A percentile compares a stretch with the other conserved stretches of the same genome.
phyloP scores from a whole-genome alignment of 257 asterid species.

The Capsicum pubescens region DNA sequence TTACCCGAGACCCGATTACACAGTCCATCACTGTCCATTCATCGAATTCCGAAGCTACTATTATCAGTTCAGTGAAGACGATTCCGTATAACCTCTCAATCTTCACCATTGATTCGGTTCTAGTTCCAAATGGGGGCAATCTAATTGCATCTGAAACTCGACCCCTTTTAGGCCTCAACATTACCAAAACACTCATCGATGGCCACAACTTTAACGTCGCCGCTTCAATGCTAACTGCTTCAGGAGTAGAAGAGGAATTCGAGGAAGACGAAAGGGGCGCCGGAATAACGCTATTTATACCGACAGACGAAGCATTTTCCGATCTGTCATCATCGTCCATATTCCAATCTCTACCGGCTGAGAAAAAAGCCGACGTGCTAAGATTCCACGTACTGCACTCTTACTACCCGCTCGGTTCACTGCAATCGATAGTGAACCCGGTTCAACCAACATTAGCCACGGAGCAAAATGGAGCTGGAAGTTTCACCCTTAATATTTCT shows the following conservation, averaged over 20 bases:
- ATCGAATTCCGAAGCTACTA: slow-evolving; percentile 57
- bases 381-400: slow-evolving; percentile 66
- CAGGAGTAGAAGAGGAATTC: slow-evolving; percentile 78
- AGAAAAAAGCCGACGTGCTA: slow-evolving; percentile 54
- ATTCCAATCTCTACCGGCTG: slow-evolving; percentile 66
- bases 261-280: slow-evolving; percentile 82
- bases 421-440: slow-evolving; percentile 75
- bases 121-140: slow-evolving; percentile 54
- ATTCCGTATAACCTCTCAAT: slow-evolving; percentile 54
- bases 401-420: slow-evolving; percentile 65
- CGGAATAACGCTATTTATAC: slow-evolving; percentile 67
- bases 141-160: slow-evolving; percentile 66
- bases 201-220: slow-evolving; percentile 68
- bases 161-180: slow-evolving; percentile 63
- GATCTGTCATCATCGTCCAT: slow-evolving; percentile 57
- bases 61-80: slow-evolving; percentile 49
- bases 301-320: slow-evolving; percentile 65
- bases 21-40: slow-evolving; percentile 48
- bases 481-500: slow-evolving; percentile 72
- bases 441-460: slow-evolving; percentile 88
- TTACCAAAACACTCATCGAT: slow-evolving; percentile 59
- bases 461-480: slow-evolving; percentile 74
- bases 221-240: slow-evolving; percentile 71
- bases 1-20: slow-evolving; percentile 50
- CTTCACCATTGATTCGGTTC: slow-evolving; percentile 51